Conservation (phyloP, 208 protist genomes). For the Crithidia thermophila region DNA sequence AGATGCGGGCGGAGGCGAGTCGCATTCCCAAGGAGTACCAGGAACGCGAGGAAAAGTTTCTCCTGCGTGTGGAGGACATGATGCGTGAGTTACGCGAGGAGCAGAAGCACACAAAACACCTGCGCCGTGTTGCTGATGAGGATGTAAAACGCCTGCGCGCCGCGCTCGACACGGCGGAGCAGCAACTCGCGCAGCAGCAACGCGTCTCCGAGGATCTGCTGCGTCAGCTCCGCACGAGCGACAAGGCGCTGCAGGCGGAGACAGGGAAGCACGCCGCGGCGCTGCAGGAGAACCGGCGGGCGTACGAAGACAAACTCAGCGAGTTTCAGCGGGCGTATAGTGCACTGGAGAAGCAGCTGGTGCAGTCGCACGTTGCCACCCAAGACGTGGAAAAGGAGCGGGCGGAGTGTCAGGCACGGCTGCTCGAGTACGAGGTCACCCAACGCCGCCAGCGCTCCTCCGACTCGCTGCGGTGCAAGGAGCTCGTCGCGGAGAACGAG, state of each 20-base stretch:
- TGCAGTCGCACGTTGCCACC: constrained; percentile 26
- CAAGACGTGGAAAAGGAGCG: constrained; percentile 35
- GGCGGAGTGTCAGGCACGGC: constrained; percentile 30
- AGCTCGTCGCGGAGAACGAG: constrained; percentile 32
- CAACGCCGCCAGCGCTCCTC: constrained; percentile 21
- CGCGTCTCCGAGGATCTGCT: constrained; percentile 24
- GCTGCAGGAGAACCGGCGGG: constrained; percentile 35
- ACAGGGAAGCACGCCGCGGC: constrained; percentile 17
- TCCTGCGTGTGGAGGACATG: constrained; percentile 29
- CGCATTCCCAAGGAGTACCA: constrained; percentile 30
- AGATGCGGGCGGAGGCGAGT: constrained; percentile 28
- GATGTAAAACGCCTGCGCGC: constrained; percentile 28
- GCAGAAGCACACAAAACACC: constrained; percentile 12
- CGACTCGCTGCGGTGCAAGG: constrained; percentile 18
- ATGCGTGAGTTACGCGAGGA: constrained; percentile 30
- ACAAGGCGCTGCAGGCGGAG: constrained; percentile 23
- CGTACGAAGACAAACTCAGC: constrained; percentile 28
- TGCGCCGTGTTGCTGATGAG: constrained; percentile 14
- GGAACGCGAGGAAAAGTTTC: constrained; percentile 26
- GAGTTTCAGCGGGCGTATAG: constrained; percentile 27
- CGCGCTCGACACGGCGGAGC: constrained; percentile 20
- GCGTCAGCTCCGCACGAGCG: constrained; percentile 26
- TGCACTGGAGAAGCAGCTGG: constrained; percentile 34
- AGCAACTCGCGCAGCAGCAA: constrained; percentile 32
- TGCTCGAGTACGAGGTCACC: constrained; percentile 35